phyloP scores from a whole-genome alignment of 768 basidiomycete species.

The Vararia minispora region DNA sequence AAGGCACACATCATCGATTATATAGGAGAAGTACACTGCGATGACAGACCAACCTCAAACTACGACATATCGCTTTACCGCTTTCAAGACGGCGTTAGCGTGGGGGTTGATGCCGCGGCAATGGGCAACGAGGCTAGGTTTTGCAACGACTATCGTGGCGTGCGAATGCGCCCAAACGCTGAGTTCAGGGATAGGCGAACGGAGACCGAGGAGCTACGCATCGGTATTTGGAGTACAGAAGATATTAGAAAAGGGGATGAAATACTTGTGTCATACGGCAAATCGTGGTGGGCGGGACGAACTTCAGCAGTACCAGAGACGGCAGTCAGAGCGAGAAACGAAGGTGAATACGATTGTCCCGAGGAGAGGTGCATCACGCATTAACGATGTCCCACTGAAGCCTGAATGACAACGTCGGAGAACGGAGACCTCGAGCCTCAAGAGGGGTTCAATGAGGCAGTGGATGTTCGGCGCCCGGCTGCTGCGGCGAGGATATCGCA shows the following conservation, averaged over 20 bases:
- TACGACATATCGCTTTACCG: constrained; percentile 82
- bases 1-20: constrained; percentile 70
- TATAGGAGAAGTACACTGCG: constrained; percentile 73
- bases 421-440: too few relatives aligned
- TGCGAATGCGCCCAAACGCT: constrained; percentile 59
- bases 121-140: constrained; percentile 87
- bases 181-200: constrained; percentile 50
- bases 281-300: constrained; percentile 67
- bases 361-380: too few relatives aligned
- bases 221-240: constrained; percentile 63
- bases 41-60: constrained; percentile 63
- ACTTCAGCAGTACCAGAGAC: background rate
- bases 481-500: too few relatives aligned
- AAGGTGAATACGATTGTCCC: too few relatives aligned
- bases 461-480: too few relatives aligned
- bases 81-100: constrained; percentile 39
- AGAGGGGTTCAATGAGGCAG: too few relatives aligned
- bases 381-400: too few relatives aligned
- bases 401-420: too few relatives aligned
- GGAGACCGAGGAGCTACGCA: constrained; percentile 50
- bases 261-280: constrained; percentile 82
- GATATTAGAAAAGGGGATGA: constrained; percentile 72
- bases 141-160: constrained; percentile 83
- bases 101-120: constrained; percentile 66
- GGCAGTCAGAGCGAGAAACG: too few relatives aligned